Evolutionary conservation across 1,139 yeast species (phyloP), one percentile per base, ranked within the genome.

Genomic region (Suhomyces panamericanus): DNA sequence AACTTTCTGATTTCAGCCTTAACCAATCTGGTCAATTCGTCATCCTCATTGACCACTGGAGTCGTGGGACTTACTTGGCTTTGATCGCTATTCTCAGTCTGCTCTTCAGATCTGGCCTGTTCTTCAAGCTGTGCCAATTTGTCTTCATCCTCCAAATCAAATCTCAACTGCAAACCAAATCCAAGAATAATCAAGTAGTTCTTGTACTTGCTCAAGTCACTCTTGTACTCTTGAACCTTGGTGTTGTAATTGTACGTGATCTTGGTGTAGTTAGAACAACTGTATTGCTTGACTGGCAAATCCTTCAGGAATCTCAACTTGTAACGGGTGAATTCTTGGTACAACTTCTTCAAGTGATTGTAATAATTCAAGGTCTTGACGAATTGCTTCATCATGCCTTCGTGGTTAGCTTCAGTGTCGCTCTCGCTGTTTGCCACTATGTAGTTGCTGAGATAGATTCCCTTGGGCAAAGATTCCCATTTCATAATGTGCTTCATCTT

Each of bases 311-410:
- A 74, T 49, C 54, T 63, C 38, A 61, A 47, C 51, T 66, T 69
- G 49, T 62, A 52, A 36, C 62, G 59, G 44, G 59, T 58, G 51
- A 73, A 74, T 11, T 67, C 73, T 34, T 63, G 60, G 58, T 65
- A 71, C 47, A 65, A 62, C 49, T 59, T 64, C 54, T 68, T 71
- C 56, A 72, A 64, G 48, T 71, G 67, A 49, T 69, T 68, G 55
- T 74, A 73, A 56, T 74, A 74, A 46, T 67, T 69, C 51, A 70
- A 61, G 1, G 78, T 73, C 54, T 69, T 71, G 29, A 70, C 67
- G 53, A 73, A 73, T 53, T 74, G 79, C 51, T 68, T 72, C 75
- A 73, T 69, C 73, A 73, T 67, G 9, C 75, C 75, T 45, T 63
- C 64, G 54, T 72, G 76, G 51, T 61, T 63, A 20, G 65, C 62